These are phyloP conservation scores for Penicillium fuscoglaucum DNA, from an alignment of 2,329 filamentous ascomycete genomes.

Conservation along the genomic window DNA sequence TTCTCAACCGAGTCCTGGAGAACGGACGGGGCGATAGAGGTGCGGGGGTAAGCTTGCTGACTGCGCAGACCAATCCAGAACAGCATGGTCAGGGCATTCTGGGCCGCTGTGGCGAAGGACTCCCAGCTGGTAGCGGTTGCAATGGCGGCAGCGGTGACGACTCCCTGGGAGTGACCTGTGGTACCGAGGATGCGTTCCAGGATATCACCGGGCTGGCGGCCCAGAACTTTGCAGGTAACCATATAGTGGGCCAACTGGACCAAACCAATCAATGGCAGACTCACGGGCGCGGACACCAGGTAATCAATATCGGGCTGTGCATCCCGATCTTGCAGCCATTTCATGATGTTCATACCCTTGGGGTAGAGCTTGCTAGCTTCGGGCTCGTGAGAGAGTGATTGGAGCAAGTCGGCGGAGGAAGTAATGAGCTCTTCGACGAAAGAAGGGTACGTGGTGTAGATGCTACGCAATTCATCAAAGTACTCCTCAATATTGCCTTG, in stretches of 20 bases:
- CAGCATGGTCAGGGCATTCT: slow-evolving; percentile 81
- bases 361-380: slow-evolving; percentile 92
- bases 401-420: slow-evolving; percentile 81
- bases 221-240: slow-evolving; percentile 88
- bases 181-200: slow-evolving; percentile 81
- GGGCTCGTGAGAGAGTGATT: slow-evolving; percentile 76
- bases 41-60: slow-evolving; percentile 94
- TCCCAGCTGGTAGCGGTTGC: slow-evolving; percentile 92
- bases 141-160: slow-evolving; percentile 89
- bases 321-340: slow-evolving; percentile 87
- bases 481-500: slow-evolving; percentile 99
- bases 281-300: slow-evolving; percentile 89
- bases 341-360: slow-evolving; percentile 93
- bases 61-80: slow-evolving; percentile 99
- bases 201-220: slow-evolving; percentile 83
- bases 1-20: slow-evolving; percentile 91
- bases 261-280: slow-evolving; percentile 91
- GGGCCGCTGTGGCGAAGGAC: slow-evolving; percentile 77
- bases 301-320: slow-evolving; percentile 93
- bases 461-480: slow-evolving; percentile 92
- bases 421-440: slow-evolving; percentile 85
- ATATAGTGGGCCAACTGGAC: slow-evolving; percentile 95
- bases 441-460: slow-evolving; percentile 86
- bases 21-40: slow-evolving; percentile 85
- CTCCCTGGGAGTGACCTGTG: slow-evolving; percentile 94